Evolutionary conservation across 2,329 filamentous ascomycete genomes (phyloP).

Genomic region (Graphilbum sp.): DNA sequence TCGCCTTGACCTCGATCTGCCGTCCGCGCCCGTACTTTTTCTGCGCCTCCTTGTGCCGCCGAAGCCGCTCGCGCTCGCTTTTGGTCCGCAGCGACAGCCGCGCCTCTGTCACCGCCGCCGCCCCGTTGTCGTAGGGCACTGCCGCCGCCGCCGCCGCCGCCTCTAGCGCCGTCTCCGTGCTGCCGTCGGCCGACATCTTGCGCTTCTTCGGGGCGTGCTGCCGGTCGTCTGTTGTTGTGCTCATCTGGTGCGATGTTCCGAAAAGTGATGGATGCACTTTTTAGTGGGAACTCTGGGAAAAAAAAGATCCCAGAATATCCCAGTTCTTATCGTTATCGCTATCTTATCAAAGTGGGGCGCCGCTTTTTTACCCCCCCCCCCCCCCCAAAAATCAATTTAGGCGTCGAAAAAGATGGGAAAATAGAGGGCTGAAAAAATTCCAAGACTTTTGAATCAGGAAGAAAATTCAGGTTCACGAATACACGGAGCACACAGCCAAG

Average conservation of each 20-base stretch:
- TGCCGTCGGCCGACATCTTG: background rate
- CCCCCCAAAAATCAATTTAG: too few relatives aligned
- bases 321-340: conserved; percentile 3
- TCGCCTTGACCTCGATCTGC: conserved; percentile 44
- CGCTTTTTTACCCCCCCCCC: too few relatives aligned
- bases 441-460: too few relatives aligned
- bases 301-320: background rate
- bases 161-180: too few relatives aligned
- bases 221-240: background rate
- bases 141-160: background rate
- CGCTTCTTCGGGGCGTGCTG: conserved; percentile 3
- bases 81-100: conserved; percentile 36
- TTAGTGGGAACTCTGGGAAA: too few relatives aligned
- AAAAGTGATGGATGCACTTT: too few relatives aligned
- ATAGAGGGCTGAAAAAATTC: too few relatives aligned
- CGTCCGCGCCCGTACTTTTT: conserved; percentile 72
- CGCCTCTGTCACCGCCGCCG: conserved; percentile 29
- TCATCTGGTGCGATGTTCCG: too few relatives aligned
- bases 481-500: too few relatives aligned
- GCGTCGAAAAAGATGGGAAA: conserved; percentile 1
- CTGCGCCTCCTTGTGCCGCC: conserved; percentile 45
- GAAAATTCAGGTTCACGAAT: too few relatives aligned
- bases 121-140: conserved; percentile 26
- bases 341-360: background rate
- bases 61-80: conserved; percentile 32